Evolutionary conservation across 163 green algal genomes (phyloP).

Genomic region (Coccomyxa subellipsoidea): DNA sequence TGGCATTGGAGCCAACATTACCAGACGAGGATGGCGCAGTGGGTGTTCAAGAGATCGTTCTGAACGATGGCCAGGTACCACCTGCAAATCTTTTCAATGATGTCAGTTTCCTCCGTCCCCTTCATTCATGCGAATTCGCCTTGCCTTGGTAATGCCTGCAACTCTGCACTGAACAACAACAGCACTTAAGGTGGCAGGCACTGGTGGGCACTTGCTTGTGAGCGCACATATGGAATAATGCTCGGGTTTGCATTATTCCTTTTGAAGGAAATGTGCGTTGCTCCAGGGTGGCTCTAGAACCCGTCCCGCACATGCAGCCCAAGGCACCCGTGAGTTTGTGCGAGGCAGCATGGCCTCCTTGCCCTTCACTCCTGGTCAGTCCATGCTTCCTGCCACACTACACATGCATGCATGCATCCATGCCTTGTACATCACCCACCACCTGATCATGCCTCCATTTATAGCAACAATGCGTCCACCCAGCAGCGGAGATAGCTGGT

Average conservation of each 20-base stretch:
- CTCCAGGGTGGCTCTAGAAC: neutral
- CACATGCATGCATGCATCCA: neutral
- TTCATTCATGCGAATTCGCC: too few relatives aligned
- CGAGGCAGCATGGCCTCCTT: conserved; percentile 36
- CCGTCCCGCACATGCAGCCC: conserved; percentile 15
- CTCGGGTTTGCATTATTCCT: too few relatives aligned
- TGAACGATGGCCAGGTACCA: neutral
- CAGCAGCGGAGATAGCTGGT: too few relatives aligned
- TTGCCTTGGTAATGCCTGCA: too few relatives aligned
- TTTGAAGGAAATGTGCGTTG: neutral
- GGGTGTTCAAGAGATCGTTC: neutral
- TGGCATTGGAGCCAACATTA: conserved; percentile 32
- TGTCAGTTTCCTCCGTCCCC: neutral
- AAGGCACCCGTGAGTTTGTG: conserved; percentile 44
- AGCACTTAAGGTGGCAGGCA: too few relatives aligned
- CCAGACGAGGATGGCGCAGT: conserved; percentile 17
- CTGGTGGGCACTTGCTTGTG: neutral
- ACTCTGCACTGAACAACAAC: too few relatives aligned
- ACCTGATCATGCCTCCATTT: neutral
- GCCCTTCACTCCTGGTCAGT: conserved; percentile 41
- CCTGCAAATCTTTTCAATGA: neutral
- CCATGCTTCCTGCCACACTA: neutral
- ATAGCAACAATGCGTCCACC: too few relatives aligned
- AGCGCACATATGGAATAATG: neutral
- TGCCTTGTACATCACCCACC: neutral